Percentiles rank a stretch among this genome's conserved stretches.
phyloP scores from a whole-genome alignment of 2,329 filamentous ascomycete species.

The Pseudocercospora vitis region DNA sequence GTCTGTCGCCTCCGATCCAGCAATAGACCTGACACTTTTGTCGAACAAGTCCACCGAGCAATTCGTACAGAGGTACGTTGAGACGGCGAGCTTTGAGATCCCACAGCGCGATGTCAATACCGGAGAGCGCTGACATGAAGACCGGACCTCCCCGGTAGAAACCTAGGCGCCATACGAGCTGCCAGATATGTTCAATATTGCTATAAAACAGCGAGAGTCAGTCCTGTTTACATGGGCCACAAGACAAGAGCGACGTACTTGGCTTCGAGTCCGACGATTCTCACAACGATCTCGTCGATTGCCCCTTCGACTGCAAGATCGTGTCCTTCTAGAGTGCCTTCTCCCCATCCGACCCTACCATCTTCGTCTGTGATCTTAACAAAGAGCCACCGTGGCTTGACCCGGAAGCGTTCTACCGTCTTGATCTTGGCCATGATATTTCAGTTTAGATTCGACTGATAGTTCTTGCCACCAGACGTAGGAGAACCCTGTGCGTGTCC shows the following conservation, averaged over 20 bases:
- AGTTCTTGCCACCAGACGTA: no score
- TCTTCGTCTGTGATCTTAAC: constrained; percentile 71
- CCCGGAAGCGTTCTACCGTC: constrained; percentile 70
- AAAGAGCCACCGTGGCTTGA: constrained; percentile 74
- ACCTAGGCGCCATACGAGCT: constrained; percentile 64
- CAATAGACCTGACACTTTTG: constrained; percentile 70
- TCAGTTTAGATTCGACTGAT: no score
- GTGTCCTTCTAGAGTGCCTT: constrained; percentile 72
- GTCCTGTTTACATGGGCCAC: no score
- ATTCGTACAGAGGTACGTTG: constrained; percentile 68
- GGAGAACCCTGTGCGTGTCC: no score
- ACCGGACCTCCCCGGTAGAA: constrained; percentile 79
- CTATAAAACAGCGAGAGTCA: no score
- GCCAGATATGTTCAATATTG: constrained; percentile 80
- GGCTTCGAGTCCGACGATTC: constrained; percentile 67
- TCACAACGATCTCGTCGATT: constrained; percentile 63
- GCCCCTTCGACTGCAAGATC: constrained; percentile 72
- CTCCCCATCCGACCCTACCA: constrained; percentile 69
- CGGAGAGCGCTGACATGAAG: constrained; percentile 75
- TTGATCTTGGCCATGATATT: constrained; percentile 61
- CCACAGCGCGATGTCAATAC: constrained; percentile 78
- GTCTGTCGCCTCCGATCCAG: constrained; percentile 76
- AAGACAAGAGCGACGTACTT: no score
- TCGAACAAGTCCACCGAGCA: constrained; percentile 73
- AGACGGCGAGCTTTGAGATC: constrained; percentile 68